Conservation (phyloP, 2,329 filamentous ascomycete species). For the Xylaria sp. region DNA sequence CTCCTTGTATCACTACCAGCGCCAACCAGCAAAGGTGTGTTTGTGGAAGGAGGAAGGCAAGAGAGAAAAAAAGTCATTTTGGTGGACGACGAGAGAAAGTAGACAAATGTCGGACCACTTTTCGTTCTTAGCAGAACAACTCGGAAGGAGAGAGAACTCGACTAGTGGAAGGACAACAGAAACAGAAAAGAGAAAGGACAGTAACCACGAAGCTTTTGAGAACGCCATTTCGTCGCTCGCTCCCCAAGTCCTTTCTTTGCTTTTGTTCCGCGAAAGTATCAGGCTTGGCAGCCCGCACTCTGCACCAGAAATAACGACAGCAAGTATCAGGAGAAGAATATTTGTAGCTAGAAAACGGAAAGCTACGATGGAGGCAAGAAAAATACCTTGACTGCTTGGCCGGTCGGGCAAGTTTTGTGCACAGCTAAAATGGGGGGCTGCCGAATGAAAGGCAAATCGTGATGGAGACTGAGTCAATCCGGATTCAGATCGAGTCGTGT, state of each 20-base stretch:
- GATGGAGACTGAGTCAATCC: slow-evolving; percentile 8
- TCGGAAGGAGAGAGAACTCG: background rate
- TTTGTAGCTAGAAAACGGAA: background rate
- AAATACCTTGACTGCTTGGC: background rate
- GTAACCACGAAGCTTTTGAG: slow-evolving; percentile 16
- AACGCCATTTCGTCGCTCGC: background rate
- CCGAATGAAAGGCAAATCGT: slow-evolving; percentile 13
- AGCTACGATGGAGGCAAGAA: background rate
- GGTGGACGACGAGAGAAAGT: slow-evolving; percentile 16
- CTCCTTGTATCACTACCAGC: slow-evolving; percentile 27
- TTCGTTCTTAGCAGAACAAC: background rate
- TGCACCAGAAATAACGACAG: slow-evolving; percentile 8
- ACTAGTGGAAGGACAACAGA: background rate
- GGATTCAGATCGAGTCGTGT: slow-evolving; percentile 6
- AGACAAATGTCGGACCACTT: background rate
- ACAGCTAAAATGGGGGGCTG: slow-evolving; percentile 9
- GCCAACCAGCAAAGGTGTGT: slow-evolving; percentile 23
- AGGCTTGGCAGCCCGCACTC: slow-evolving; percentile 4
- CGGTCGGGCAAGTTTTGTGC: background rate
- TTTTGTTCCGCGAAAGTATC: background rate
- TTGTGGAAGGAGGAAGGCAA: slow-evolving; percentile 16
- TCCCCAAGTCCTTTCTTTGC: slow-evolving; percentile 5
- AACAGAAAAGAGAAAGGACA: slow-evolving; percentile 2
- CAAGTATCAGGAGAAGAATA: background rate
- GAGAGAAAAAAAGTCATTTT: slow-evolving; percentile 16